Percentiles rank a stretch among this genome's conserved stretches.
Evolutionary conservation across 306 rosid genomes (phyloP).

Genomic region (Medicago arabica): DNA sequence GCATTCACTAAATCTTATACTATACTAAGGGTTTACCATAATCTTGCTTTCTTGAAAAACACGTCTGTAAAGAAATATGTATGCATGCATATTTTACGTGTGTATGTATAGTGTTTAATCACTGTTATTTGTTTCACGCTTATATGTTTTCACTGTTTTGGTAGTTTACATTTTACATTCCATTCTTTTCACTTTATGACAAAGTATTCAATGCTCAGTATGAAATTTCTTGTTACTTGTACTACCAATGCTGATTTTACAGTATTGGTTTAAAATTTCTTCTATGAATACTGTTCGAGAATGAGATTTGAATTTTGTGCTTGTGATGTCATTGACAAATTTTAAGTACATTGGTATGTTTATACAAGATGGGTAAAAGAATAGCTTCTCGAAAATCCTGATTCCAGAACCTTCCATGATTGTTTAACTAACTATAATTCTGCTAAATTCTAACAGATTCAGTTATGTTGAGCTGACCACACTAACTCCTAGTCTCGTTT

Average conservation of each 20-base stretch:
- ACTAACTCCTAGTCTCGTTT: not conserved
- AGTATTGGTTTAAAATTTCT: not conserved
- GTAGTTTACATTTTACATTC: slow-evolving; percentile 5
- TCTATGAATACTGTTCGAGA: not conserved
- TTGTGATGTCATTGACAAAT: slow-evolving; percentile 2
- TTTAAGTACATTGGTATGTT: slow-evolving; percentile 1
- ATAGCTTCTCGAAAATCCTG: not conserved
- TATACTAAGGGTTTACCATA: not conserved
- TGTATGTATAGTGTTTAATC: slow-evolving; percentile 6
- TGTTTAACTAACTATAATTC: not conserved
- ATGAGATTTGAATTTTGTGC: slow-evolving; percentile 3
- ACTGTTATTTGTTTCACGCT: not conserved
- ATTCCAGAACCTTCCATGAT: not conserved
- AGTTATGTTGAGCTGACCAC: slow-evolving; percentile 3
- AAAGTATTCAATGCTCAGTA: slow-evolving; percentile 12
- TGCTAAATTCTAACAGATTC: not conserved
- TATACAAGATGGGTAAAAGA: not conserved
- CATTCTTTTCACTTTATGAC: not conserved
- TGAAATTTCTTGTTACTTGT: slow-evolving; percentile 16
- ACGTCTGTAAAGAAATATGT: slow-evolving; percentile 16
- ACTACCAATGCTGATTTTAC: slow-evolving; percentile 3
- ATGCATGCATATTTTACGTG: slow-evolving; percentile 11
- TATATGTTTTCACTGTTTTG: slow-evolving; percentile 25
- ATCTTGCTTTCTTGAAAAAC: slow-evolving; percentile 32
- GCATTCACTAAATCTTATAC: slow-evolving; percentile 19